Conservation (phyloP, 2,329 filamentous ascomycete genomes). For the Fusarium nurragi region DNA sequence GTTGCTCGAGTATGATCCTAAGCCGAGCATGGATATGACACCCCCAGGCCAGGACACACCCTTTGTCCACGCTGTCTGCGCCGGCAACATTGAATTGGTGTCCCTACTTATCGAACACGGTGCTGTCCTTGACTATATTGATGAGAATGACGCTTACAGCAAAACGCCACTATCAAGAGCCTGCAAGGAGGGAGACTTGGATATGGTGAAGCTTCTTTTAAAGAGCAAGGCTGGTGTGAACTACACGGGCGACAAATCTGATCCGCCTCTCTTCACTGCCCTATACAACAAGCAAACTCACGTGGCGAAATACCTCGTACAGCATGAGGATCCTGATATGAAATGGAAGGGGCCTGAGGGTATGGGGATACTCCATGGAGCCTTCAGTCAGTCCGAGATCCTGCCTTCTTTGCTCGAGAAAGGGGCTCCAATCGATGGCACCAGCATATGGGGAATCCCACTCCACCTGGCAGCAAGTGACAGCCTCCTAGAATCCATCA, state of each 20-base stretch:
- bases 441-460: background rate
- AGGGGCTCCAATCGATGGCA: background rate
- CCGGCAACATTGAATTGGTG: background rate
- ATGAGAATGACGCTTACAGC: background rate
- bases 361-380: background rate
- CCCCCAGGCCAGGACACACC: background rate
- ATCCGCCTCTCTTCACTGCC: background rate
- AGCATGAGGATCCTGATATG: background rate
- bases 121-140: background rate
- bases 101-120: background rate
- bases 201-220: background rate
- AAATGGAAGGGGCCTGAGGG: background rate
- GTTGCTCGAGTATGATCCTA: background rate
- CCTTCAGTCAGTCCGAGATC: fast-evolving
- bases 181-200: background rate
- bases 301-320: background rate
- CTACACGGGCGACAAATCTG: background rate
- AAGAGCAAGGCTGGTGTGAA: background rate
- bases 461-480: background rate
- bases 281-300: background rate
- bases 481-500: fast-evolving
- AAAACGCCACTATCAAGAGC: background rate
- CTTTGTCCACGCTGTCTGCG: background rate
- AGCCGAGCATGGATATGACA: background rate
- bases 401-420: background rate